phyloP scores from a whole-genome alignment of 805 yeast species.

The Teunomyces barrocoloradensis region DNA sequence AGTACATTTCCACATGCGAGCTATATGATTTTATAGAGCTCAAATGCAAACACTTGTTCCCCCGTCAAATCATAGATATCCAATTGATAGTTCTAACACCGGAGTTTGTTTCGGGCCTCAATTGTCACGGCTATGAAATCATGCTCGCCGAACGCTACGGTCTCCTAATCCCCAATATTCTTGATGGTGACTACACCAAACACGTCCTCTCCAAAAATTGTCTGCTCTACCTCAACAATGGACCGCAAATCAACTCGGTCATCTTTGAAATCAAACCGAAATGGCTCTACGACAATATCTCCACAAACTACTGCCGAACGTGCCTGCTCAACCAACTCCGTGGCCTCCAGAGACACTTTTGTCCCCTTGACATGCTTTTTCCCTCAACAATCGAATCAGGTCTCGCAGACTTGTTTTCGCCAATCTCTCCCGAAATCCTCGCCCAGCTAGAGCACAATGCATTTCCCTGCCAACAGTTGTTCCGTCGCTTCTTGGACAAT shows the following conservation, averaged over 20 bases:
- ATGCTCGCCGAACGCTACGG: slow-evolving; percentile 44
- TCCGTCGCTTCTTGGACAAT: slow-evolving; percentile 28
- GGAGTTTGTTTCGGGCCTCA: slow-evolving; percentile 28
- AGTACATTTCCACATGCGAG: slow-evolving; percentile 38
- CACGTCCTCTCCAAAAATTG: slow-evolving; percentile 34
- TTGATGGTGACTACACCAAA: slow-evolving; percentile 29
- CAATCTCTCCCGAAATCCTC: slow-evolving; percentile 18
- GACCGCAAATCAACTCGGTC: slow-evolving; percentile 9
- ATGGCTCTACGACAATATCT: slow-evolving; percentile 51
- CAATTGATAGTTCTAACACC: slow-evolving; percentile 29
- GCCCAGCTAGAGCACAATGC: slow-evolving; percentile 19
- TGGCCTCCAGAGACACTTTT: slow-evolving; percentile 36
- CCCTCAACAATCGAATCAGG: slow-evolving; percentile 32
- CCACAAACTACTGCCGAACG: slow-evolving; percentile 50
- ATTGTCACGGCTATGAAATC: slow-evolving; percentile 23
- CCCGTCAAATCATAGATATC: slow-evolving; percentile 29
- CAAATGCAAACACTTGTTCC: slow-evolving; percentile 30
- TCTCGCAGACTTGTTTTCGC: slow-evolving; percentile 27
- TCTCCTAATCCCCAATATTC: slow-evolving; percentile 40
- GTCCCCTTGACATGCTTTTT: slow-evolving; percentile 46
- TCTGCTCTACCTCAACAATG: slow-evolving; percentile 21
- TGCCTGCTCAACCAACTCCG: slow-evolving; percentile 49
- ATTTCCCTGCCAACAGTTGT: slow-evolving; percentile 35
- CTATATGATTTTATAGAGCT: slow-evolving; percentile 39
- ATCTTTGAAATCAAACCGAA: slow-evolving; percentile 59